A percentile compares a stretch with the other conserved stretches of the same genome.
Conservation (phyloP, 2,329 filamentous ascomycete genomes). For the Trichoderma sp. region DNA sequence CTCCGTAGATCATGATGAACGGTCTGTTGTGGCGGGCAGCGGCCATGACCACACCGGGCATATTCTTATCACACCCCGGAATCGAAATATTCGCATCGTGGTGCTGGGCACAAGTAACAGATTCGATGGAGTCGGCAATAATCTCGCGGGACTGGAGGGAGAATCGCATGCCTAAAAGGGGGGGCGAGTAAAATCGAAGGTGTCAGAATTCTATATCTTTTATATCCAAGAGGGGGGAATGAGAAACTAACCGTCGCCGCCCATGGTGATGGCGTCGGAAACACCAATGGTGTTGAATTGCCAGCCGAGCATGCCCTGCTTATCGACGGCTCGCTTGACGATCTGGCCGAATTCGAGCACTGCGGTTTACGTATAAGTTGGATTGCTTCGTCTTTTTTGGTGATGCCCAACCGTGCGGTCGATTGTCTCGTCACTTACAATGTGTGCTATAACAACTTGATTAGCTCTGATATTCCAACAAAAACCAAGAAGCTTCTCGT, state of each 20-base stretch:
- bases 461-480: not conserved
- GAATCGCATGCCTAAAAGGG: conserved; percentile 82
- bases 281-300: conserved; percentile 90
- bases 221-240: too few species aligned
- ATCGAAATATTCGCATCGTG: conserved; percentile 93
- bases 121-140: conserved; percentile 92
- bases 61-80: conserved; percentile 96
- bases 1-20: conserved; percentile 93
- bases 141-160: conserved; percentile 87
- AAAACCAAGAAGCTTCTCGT: not conserved
- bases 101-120: conserved; percentile 84
- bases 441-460: conserved; percentile 35
- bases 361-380: conserved; percentile 29
- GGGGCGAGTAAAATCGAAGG: not conserved
- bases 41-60: conserved; percentile 90
- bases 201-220: not conserved
- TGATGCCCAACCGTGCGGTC: not conserved
- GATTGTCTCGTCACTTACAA: conserved; percentile 32
- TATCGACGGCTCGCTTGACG: conserved; percentile 76
- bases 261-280: conserved; percentile 93
- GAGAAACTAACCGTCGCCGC: conserved; percentile 65
- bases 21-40: conserved; percentile 89
- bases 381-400: not conserved
- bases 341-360: conserved; percentile 84
- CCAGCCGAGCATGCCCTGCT: conserved; percentile 87